Evolutionary conservation across 305 asterid species (phyloP).

Genomic region (Nicotiana rustica): DNA sequence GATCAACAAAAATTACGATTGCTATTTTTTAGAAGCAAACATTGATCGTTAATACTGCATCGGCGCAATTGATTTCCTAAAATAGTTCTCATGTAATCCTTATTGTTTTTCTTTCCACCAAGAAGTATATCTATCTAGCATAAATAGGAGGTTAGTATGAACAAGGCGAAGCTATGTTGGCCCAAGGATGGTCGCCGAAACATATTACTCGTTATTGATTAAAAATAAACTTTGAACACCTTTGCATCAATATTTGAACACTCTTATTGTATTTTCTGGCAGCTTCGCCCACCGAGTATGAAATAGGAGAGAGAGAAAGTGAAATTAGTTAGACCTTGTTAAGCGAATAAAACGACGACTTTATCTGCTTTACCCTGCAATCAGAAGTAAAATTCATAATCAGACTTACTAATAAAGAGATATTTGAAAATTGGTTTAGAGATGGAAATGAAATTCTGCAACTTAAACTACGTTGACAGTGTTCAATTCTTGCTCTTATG

Average conservation of each 20-base stretch:
- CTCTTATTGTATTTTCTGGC: no score
- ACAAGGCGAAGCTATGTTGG: no score
- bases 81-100: not conserved
- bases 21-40: conserved; percentile 9
- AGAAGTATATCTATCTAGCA: not conserved
- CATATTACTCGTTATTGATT: no score
- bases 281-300: not conserved
- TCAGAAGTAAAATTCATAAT: conserved; percentile 26
- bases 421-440: not conserved
- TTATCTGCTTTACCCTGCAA: conserved; percentile 85
- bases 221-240: no score
- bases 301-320: conserved; percentile 1
- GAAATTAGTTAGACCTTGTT: conserved; percentile 56
- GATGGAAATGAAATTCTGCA: not conserved
- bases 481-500: not conserved
- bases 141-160: not conserved
- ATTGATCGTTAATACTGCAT: not conserved
- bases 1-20: not conserved
- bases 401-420: not conserved
- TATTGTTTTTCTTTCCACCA: not conserved
- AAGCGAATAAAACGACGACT: conserved; percentile 86
- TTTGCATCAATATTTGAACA: no score
- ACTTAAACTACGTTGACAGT: not conserved
- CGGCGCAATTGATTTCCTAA: not conserved
- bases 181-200: no score